Evolutionary conservation across 1,139 yeast species (phyloP).

Genomic region (Lodderomyces elongisporus): DNA sequence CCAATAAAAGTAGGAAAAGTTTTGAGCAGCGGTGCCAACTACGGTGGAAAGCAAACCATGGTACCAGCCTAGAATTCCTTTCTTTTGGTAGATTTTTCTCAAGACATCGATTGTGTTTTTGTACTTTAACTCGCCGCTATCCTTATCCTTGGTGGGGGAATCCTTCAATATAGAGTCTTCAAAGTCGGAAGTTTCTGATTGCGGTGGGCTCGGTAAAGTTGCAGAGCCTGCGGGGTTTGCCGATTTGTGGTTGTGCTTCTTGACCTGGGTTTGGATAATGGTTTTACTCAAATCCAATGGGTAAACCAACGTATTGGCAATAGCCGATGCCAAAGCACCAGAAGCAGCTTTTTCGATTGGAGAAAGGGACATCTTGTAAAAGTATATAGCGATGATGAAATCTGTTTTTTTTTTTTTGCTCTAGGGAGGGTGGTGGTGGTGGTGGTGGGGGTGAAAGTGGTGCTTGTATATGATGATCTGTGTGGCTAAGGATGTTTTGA

Average conservation of each 20-base stretch:
- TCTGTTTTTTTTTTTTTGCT: neutral
- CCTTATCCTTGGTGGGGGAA: slow-evolving; percentile 7
- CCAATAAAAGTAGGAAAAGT: slow-evolving; percentile 85
- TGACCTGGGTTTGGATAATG: slow-evolving; percentile 64
- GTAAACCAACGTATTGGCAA: slow-evolving; percentile 75
- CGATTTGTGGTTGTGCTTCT: slow-evolving; percentile 14
- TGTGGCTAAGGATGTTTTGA: too few species aligned
- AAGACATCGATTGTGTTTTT: slow-evolving; percentile 62
- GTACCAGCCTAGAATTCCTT: slow-evolving; percentile 72
- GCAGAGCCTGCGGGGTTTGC: neutral
- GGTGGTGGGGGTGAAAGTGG: too few species aligned
- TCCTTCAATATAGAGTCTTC: slow-evolving; percentile 21
- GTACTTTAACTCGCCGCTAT: slow-evolving; percentile 33
- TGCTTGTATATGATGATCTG: too few species aligned
- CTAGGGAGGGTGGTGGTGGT: neutral
- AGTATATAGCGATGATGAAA: too few species aligned
- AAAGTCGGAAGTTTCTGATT: slow-evolving; percentile 14
- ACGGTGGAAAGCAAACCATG: slow-evolving; percentile 69
- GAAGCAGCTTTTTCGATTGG: slow-evolving; percentile 74
- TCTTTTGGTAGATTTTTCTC: slow-evolving; percentile 47
- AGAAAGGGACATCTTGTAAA: slow-evolving; percentile 46
- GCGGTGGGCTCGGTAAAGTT: slow-evolving; percentile 14
- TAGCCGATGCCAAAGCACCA: slow-evolving; percentile 79
- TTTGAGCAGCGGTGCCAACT: slow-evolving; percentile 71
- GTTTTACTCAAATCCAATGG: slow-evolving; percentile 75